phyloP scores from a whole-genome alignment of 345 rosid genomes.

The Sonneratia alba region DNA sequence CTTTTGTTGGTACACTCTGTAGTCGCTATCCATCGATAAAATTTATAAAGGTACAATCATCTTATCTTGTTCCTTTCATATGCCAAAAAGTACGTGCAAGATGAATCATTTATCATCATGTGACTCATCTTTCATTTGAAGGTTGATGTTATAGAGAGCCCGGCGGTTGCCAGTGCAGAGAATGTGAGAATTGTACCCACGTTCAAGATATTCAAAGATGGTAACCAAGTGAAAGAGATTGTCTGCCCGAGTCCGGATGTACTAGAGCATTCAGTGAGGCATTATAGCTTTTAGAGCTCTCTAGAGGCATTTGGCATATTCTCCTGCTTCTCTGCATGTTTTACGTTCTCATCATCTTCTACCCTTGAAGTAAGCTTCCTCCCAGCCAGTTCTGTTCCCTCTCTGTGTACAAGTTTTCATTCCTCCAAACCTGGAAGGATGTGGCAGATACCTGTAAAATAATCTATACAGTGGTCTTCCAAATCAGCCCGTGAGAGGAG shows the following conservation, averaged over 20 bases:
- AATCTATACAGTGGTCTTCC: constrained; percentile 21
- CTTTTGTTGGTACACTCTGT: constrained; percentile 66
- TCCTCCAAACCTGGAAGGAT: constrained; percentile 21
- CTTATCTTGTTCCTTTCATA: background rate
- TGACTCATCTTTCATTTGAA: constrained; percentile 9
- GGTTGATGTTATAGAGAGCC: constrained; percentile 68
- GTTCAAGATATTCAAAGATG: constrained; percentile 86
- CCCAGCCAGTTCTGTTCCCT: constrained; percentile 17
- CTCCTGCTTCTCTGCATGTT: constrained; percentile 11
- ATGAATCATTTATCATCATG: background rate
- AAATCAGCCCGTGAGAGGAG: constrained; percentile 30
- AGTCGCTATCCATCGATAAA: constrained; percentile 73
- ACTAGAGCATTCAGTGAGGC: constrained; percentile 90
- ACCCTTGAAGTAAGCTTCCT: constrained; percentile 9
- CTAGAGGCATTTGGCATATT: constrained; percentile 12
- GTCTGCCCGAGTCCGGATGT: constrained; percentile 80
- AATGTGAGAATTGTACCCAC: constrained; percentile 86
- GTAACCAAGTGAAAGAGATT: constrained; percentile 76
- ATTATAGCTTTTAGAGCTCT: constrained; percentile 67
- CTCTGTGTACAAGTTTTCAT: constrained; percentile 11
- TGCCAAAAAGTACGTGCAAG: background rate
- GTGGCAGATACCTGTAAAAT: constrained; percentile 39
- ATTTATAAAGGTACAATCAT: constrained; percentile 61
- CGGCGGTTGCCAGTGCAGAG: constrained; percentile 52
- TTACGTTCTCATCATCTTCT: constrained; percentile 9